phyloP scores from a whole-genome alignment of 2,329 filamentous ascomycete genomes.

The Diplocarpon rosae region DNA sequence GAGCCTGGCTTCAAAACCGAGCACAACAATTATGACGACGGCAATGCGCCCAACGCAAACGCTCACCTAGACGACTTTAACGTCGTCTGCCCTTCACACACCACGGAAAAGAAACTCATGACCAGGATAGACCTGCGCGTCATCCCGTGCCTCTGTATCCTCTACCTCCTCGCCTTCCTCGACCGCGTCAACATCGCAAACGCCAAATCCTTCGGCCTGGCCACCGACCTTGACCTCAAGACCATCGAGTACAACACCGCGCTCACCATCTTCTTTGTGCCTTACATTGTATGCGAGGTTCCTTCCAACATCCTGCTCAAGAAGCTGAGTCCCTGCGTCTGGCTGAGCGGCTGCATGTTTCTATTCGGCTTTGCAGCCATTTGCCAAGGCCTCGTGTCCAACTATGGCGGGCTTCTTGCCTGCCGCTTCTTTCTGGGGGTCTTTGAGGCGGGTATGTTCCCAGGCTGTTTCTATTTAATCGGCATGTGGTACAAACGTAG shows the following conservation, averaged over 20 bases:
- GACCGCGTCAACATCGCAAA: constrained; percentile 73
- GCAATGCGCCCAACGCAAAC: constrained; percentile 10
- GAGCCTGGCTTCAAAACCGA: constrained; percentile 18
- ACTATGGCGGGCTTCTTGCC: constrained; percentile 66
- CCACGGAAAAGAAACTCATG: constrained; percentile 50
- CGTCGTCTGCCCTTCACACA: constrained; percentile 26
- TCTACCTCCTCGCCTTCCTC: constrained; percentile 62
- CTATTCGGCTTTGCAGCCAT: constrained; percentile 39
- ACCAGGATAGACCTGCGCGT: constrained; percentile 60
- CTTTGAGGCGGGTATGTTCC: constrained; percentile 67
- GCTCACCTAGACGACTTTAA: constrained; percentile 15
- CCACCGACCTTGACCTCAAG: constrained; percentile 49
- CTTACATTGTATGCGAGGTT: constrained; percentile 63
- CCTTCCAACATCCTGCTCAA: constrained; percentile 65
- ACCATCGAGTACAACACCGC: constrained; percentile 60
- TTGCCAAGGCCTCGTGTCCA: constrained; percentile 33
- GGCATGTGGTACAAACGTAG: constrained; percentile 83
- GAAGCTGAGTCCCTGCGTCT: constrained; percentile 52
- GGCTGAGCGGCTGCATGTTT: constrained; percentile 71
- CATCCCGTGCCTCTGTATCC: constrained; percentile 60
- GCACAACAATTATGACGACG: constrained; percentile 19
- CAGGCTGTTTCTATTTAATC: constrained; percentile 63
- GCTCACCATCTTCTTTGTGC: constrained; percentile 72
- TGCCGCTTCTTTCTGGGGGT: constrained; percentile 80
- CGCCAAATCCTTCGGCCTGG: constrained; percentile 56